Evolutionary conservation across 768 basidiomycete genomes (phyloP).

Genomic region (Phylloporus sp.): DNA sequence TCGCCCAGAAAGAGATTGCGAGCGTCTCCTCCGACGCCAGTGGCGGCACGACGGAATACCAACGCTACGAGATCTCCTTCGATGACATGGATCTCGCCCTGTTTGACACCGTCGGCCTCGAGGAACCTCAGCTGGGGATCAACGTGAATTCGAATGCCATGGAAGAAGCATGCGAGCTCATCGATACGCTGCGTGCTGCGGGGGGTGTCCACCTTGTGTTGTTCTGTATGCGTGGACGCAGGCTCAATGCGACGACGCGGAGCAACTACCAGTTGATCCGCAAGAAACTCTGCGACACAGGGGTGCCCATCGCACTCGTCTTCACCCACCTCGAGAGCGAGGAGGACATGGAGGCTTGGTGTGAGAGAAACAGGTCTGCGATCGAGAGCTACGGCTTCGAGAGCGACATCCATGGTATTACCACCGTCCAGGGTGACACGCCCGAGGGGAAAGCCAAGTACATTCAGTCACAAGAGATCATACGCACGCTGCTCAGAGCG

Average conservation of each 20-base stretch:
- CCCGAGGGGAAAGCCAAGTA: too few relatives aligned
- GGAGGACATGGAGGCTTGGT: slow-evolving; percentile 33
- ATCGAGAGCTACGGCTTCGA: too few relatives aligned
- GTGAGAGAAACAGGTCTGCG: slow-evolving; percentile 31
- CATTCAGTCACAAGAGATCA: too few relatives aligned
- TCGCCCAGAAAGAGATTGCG: slow-evolving; percentile 22
- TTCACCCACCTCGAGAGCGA: slow-evolving; percentile 40
- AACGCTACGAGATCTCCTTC: slow-evolving; percentile 26
- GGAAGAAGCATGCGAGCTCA: slow-evolving; percentile 29
- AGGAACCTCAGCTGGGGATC: slow-evolving; percentile 28
- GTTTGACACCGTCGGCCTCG: slow-evolving; percentile 37
- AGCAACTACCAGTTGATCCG: slow-evolving; percentile 40
- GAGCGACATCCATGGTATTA: too few relatives aligned
- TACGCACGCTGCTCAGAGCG: too few relatives aligned
- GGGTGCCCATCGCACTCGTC: slow-evolving; percentile 38
- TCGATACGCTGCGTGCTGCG: slow-evolving; percentile 24
- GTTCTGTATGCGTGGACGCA: slow-evolving; percentile 38
- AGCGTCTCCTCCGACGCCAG: slow-evolving; percentile 25
- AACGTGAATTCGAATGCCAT: slow-evolving; percentile 26
- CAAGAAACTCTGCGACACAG: slow-evolving; percentile 35
- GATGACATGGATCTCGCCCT: slow-evolving; percentile 17
- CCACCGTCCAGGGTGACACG: too few relatives aligned
- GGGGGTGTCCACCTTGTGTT: slow-evolving; percentile 43
- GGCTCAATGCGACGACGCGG: slow-evolving; percentile 33
- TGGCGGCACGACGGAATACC: slow-evolving; percentile 36